A percentile compares a stretch with the other conserved stretches of the same genome.
Conservation (phyloP, 1,284 basidiomycete species). For the Grifola frondosa region DNA sequence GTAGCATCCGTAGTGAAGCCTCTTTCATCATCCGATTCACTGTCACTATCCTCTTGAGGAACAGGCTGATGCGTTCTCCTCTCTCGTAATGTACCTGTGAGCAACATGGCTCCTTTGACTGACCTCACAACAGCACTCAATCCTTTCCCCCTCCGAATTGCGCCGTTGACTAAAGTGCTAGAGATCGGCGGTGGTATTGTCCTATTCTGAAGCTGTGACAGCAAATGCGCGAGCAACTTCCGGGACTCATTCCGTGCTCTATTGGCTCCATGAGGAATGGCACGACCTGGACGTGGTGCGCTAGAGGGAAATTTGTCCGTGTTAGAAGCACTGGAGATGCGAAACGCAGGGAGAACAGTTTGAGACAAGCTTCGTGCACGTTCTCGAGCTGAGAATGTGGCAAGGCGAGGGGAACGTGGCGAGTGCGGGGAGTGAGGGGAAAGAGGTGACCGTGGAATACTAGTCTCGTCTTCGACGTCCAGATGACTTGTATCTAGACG, state of each 20-base stretch:
- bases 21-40: conserved; percentile 45
- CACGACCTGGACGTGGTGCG: neutral
- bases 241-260: conserved; percentile 53
- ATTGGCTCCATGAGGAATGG: conserved; percentile 30
- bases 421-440: conserved; percentile 6
- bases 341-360: conserved; percentile 31
- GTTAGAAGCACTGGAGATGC: conserved; percentile 32
- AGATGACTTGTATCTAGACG: conserved; percentile 27
- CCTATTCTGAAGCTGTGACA: conserved; percentile 55
- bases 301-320: conserved; percentile 25
- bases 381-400: conserved; percentile 13
- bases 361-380: conserved; percentile 31
- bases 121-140: conserved; percentile 44
- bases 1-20: conserved; percentile 60
- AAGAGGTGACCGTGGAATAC: conserved; percentile 1
- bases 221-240: conserved; percentile 58
- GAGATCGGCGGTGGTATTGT: conserved; percentile 51
- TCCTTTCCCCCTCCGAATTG: conserved; percentile 29
- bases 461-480: too few species aligned
- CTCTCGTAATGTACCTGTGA: conserved; percentile 30
- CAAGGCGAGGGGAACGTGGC: conserved; percentile 11
- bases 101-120: conserved; percentile 45
- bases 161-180: conserved; percentile 34
- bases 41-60: conserved; percentile 42
- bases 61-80: conserved; percentile 16